Evolutionary conservation across 257 asterid species (phyloP).

Genomic region (Capsicum baccatum): DNA sequence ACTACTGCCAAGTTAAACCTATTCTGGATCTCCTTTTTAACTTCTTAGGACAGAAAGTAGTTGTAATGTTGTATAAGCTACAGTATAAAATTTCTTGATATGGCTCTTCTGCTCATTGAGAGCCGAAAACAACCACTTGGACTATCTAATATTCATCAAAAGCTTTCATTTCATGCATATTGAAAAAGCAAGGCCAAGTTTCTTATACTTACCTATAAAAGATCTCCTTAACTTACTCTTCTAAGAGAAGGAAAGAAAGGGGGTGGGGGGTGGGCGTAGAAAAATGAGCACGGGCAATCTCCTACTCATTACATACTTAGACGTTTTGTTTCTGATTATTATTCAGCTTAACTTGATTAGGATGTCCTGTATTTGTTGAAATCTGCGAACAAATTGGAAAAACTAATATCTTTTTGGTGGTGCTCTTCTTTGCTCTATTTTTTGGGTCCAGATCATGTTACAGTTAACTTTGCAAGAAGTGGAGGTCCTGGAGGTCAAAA

Average conservation of each 20-base stretch:
- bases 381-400: background rate
- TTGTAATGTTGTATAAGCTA: background rate
- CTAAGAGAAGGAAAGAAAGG: background rate
- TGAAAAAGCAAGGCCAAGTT: background rate
- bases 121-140: background rate
- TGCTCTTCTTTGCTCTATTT: slow-evolving; percentile 24
- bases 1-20: background rate
- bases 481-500: slow-evolving; percentile 97
- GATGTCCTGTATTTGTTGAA: slow-evolving; percentile 7
- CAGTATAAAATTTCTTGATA: background rate
- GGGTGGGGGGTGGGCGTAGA: background rate
- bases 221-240: background rate
- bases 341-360: background rate
- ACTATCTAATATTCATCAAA: slow-evolving; percentile 18
- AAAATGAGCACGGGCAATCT: background rate
- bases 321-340: background rate
- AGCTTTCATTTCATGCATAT: slow-evolving; percentile 20
- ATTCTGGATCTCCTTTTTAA: background rate
- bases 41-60: background rate
- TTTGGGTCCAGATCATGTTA: slow-evolving; percentile 65
- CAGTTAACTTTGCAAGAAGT: slow-evolving; percentile 81
- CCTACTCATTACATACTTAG: background rate
- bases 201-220: slow-evolving; percentile 11
- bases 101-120: slow-evolving; percentile 6
- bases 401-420: background rate